These are phyloP conservation scores for Saxophila tyrrhenica DNA, from an alignment of 495 filamentous ascomycete genomes.

Conservation along the genomic window DNA sequence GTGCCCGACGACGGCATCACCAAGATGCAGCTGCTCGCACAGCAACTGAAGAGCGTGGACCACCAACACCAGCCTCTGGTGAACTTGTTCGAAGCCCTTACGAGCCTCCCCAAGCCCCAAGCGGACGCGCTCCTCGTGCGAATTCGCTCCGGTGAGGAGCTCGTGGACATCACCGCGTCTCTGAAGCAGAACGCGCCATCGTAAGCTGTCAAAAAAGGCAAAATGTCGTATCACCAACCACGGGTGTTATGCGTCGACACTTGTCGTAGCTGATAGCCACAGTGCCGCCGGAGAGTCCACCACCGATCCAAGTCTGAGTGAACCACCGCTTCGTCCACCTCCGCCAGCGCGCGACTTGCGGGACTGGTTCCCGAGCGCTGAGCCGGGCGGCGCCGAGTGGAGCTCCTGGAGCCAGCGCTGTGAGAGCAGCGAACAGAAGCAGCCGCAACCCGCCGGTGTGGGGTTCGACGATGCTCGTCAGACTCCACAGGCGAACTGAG, in stretches of 20 bases:
- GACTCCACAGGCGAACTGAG: no score
- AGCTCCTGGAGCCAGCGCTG: neutral
- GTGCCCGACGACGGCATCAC: slow-evolving; percentile 7
- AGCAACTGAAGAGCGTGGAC: neutral
- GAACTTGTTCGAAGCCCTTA: neutral
- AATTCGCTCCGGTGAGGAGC: neutral
- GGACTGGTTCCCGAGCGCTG: neutral
- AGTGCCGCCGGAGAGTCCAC: neutral
- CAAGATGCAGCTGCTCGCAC: slow-evolving; percentile 3
- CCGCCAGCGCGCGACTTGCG: neutral
- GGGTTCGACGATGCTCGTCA: no score
- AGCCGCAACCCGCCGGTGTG: no score
- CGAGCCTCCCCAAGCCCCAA: neutral
- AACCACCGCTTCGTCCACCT: no score
- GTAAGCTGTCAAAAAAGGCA: neutral
- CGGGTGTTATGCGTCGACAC: neutral
- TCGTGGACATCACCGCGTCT: neutral
- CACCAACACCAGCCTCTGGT: neutral
- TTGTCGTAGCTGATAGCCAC: neutral
- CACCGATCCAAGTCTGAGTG: neutral
- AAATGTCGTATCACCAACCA: neutral
- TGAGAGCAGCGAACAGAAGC: neutral
- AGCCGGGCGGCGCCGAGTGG: neutral
- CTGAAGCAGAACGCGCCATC: neutral
- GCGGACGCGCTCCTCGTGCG: neutral